phyloP scores from a whole-genome alignment of 495 filamentous ascomycete species.

The Friedmanniomyces endolithicus region DNA sequence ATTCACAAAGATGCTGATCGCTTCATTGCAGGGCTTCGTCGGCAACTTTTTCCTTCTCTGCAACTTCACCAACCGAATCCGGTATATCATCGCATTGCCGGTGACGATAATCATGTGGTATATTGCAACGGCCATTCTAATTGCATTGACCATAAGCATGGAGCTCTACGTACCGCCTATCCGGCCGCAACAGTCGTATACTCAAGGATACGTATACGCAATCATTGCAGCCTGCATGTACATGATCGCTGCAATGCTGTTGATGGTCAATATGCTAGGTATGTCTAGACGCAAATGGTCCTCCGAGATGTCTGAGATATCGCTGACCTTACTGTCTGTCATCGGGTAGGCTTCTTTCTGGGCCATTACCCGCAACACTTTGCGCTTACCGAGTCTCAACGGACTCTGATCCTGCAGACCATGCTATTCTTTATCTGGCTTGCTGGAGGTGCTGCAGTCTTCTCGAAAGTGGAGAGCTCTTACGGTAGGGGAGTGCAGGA shows the following conservation, averaged over 20 bases:
- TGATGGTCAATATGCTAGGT: constrained; percentile 61
- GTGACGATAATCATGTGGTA: constrained; percentile 58
- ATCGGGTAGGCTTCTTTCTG: constrained; percentile 46
- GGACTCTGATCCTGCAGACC: constrained; percentile 53
- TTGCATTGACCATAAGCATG: constrained; percentile 48
- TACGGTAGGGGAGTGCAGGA: constrained; percentile 13
- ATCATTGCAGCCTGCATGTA: constrained; percentile 58
- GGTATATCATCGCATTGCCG: constrained; percentile 66
- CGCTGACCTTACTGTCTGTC: too few species aligned
- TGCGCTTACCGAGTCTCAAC: constrained; percentile 57
- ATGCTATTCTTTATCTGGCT: constrained; percentile 52
- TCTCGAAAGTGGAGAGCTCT: constrained; percentile 33
- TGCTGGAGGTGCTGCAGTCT: constrained; percentile 46
- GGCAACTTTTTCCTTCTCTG: constrained; percentile 63
- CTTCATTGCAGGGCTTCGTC: constrained; percentile 33
- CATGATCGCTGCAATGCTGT: constrained; percentile 45
- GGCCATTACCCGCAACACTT: constrained; percentile 71
- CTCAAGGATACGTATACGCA: constrained; percentile 67
- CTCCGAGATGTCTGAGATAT: too few species aligned
- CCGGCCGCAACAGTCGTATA: constrained; percentile 47
- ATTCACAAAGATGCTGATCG: too few species aligned
- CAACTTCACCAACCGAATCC: constrained; percentile 71
- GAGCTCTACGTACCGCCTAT: constrained; percentile 47
- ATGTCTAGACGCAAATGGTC: too few species aligned
- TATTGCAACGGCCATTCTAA: constrained; percentile 50